Base-by-base conservation (phyloP, 306 rosid species). In the Glycine tomentella region DNA sequence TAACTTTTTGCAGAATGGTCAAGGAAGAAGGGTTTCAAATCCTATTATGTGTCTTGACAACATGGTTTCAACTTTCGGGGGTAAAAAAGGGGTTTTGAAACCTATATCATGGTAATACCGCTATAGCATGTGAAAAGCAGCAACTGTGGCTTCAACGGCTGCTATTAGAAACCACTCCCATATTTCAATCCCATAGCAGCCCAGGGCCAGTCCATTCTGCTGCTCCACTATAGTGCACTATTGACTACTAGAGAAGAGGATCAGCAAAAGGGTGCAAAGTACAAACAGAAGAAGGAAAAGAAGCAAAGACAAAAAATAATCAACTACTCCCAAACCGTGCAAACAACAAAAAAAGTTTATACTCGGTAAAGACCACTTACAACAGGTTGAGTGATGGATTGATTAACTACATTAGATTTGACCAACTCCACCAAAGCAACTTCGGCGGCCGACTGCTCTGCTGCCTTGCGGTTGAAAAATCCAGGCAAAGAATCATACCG, bases 381-480 rank as follows among this genome's bases (percentile, higher is more conserved):
- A 79, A 93, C 92, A 70, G 98, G 97, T 40, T 82, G 96, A 48
- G 89, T 77, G 80, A 90, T 86, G 85, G 88, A 77, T 20, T 75
- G 89, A 74, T 87, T 83, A 55, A 87, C 85, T 80, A 81, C 90
- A 83, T 78, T 84, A 74, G 93, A 81, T 74, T 91, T 93, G 55
- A 90, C 86, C 84, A 95, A 81, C 87, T 90, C 96, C 82, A 58
- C 40, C 48, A 95, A 89, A 69, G 99, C 98, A 84, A 95, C 94
- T 85, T 95, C 99, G 0, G 99, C 97, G 71, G 98, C 99, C 10
- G 96, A 95, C 85, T 95, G 98, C 84, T 95, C 97, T 33, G 99
- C 98, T 34, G 91, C 93, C 77, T 95, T 95, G 3, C 97, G 94
- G 84, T 92, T 92, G 81, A 82, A 82, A 81, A 95, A 95, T 3